These are phyloP conservation scores for Mycena amicta DNA, from an alignment of 768 basidiomycete genomes.

Conservation along the genomic window DNA sequence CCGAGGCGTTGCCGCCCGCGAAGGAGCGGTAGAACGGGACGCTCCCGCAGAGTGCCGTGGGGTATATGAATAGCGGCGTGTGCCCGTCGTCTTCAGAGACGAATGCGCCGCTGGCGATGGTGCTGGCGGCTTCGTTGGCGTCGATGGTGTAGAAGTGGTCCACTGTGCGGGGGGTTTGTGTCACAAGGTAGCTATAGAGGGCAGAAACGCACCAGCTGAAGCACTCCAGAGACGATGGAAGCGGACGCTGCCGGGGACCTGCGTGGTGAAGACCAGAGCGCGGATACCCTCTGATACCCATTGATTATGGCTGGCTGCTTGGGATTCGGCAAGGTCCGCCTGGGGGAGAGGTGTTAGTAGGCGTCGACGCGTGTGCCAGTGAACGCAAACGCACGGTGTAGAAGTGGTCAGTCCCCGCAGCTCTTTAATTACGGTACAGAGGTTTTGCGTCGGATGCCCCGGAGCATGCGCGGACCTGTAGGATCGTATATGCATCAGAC, in stretches of 20 bases:
- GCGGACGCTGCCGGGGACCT: conserved; percentile 6
- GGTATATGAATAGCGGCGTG: background rate
- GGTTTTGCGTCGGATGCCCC: background rate
- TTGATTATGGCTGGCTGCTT: background rate
- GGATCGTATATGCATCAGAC: too few relatives aligned
- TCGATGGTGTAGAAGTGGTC: conserved; percentile 15
- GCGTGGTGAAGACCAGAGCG: background rate
- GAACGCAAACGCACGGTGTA: conserved; percentile 4
- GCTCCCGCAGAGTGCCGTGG: background rate
- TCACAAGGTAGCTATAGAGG: background rate
- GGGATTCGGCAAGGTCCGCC: background rate
- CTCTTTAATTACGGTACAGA: conserved; percentile 6
- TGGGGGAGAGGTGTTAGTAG: background rate
- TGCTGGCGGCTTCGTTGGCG: background rate
- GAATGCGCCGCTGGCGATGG: background rate
- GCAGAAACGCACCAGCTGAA: background rate
- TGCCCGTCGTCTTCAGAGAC: background rate
- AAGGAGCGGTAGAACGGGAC: background rate
- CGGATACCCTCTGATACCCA: conserved; percentile 1
- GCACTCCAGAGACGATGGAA: conserved; percentile 7
- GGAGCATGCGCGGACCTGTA: conserved; percentile 1
- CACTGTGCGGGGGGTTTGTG: too few relatives aligned
- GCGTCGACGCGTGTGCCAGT: background rate
- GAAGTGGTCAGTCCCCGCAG: conserved; percentile 3
- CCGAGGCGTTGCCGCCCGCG: background rate